phyloP scores from a whole-genome alignment of 2,329 filamentous ascomycete genomes.

The Tolypocladium paradoxum region DNA sequence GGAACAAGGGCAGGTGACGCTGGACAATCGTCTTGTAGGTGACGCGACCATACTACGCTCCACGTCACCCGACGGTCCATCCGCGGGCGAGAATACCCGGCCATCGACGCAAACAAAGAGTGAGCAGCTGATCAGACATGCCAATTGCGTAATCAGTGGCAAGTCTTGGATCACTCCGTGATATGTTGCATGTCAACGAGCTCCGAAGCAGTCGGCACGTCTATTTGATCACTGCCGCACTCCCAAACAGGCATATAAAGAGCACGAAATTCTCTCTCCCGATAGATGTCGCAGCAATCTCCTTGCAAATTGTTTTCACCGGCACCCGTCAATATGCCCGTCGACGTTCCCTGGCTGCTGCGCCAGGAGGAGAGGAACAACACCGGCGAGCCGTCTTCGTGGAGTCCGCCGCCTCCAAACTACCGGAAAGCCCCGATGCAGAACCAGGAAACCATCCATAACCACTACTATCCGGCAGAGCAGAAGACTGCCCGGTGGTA shows the following conservation, averaged over 20 bases:
- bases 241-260: neutral
- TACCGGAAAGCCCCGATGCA: neutral
- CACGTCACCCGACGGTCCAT: neutral
- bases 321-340: neutral
- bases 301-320: neutral
- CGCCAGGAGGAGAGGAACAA: neutral
- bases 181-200: neutral
- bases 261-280: neutral
- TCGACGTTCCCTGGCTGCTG: neutral
- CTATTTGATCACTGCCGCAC: neutral
- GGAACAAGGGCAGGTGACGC: neutral
- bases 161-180: neutral
- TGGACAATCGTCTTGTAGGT: neutral
- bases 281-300: no score
- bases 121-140: neutral
- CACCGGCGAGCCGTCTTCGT: neutral
- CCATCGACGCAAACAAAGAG: neutral
- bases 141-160: neutral
- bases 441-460: conserved; percentile 4
- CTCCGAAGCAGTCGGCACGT: neutral
- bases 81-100: neutral
- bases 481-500: conserved; percentile 5
- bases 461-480: conserved; percentile 7
- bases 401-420: neutral
- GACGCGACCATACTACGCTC: neutral